A percentile compares a stretch with the other conserved stretches of the same genome.
phyloP scores from a whole-genome alignment of 371 early-diverging fungal species.

The Polyrhizophydium stewartii region DNA sequence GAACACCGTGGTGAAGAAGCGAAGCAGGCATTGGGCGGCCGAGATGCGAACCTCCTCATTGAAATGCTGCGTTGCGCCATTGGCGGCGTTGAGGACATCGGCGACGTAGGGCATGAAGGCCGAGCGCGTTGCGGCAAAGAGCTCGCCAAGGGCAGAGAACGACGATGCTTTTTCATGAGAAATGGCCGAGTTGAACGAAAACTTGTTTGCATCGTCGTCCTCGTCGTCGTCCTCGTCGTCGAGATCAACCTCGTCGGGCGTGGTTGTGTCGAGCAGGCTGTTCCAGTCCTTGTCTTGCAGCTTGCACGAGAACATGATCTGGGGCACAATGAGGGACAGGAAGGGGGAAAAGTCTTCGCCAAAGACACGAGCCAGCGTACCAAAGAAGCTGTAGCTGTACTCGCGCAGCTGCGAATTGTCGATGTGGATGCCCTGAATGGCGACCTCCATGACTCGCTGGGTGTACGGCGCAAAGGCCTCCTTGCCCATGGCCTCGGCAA shows the following conservation, averaged over 20 bases:
- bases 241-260: conserved; percentile 35
- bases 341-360: conserved; percentile 77
- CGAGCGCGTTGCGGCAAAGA: conserved; percentile 70
- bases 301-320: conserved; percentile 67
- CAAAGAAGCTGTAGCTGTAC: conserved; percentile 83
- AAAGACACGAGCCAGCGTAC: conserved; percentile 75
- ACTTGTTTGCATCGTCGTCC: conserved; percentile 54
- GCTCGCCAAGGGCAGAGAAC: conserved; percentile 77
- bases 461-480: conserved; percentile 74
- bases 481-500: conserved; percentile 84
- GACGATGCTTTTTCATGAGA: conserved; percentile 92
- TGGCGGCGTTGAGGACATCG: conserved; percentile 56
- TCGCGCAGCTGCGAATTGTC: conserved; percentile 74
- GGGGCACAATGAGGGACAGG: conserved; percentile 69
- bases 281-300: conserved; percentile 58
- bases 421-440: conserved; percentile 70
- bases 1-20: conserved; percentile 73
- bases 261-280: background rate
- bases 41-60: conserved; percentile 82
- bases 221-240: conserved; percentile 48
- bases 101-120: conserved; percentile 86
- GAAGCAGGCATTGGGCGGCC: conserved; percentile 62
- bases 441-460: conserved; percentile 66
- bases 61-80: conserved; percentile 62
- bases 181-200: conserved; percentile 73